phyloP scores from a whole-genome alignment of 179 eudicot species.

The Camellia oleifera region DNA sequence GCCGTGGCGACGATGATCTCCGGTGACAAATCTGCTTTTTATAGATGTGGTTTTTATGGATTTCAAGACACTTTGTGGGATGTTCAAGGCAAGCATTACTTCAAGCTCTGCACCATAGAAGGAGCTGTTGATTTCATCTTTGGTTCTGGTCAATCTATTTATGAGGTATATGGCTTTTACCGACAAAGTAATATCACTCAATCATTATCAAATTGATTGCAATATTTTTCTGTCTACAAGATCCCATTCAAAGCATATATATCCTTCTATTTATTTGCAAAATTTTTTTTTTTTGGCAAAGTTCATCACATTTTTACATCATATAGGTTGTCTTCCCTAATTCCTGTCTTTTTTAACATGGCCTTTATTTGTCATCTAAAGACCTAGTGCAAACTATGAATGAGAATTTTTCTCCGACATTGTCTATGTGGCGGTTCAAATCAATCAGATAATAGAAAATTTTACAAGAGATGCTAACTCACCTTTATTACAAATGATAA shows the following conservation, averaged over 20 bases:
- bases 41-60: conserved; percentile 41
- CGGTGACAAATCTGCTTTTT: conserved; percentile 43
- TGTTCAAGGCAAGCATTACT: conserved; percentile 45
- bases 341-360: too few relatives aligned
- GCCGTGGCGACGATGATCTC: conserved; percentile 39
- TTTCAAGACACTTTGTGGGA: conserved; percentile 63
- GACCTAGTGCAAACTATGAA: not conserved
- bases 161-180: conserved; percentile 30
- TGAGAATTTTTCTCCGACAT: too few relatives aligned
- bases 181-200: too few relatives aligned
- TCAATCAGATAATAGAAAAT: too few relatives aligned
- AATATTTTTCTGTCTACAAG: too few relatives aligned
- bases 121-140: conserved; percentile 59
- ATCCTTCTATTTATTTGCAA: not conserved
- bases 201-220: too few relatives aligned
- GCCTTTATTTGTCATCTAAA: too few relatives aligned
- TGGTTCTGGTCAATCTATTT: conserved; percentile 53
- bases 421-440: too few relatives aligned
- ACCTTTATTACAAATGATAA: too few relatives aligned
- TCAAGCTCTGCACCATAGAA: conserved; percentile 39
- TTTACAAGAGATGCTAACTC: too few relatives aligned
- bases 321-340: not conserved
- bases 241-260: too few relatives aligned
- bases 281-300: not conserved
- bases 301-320: not conserved